Percentiles rank a stretch among this genome's conserved stretches.
phyloP scores from a whole-genome alignment of 768 basidiomycete species.

The Phaeotremella fagi region DNA sequence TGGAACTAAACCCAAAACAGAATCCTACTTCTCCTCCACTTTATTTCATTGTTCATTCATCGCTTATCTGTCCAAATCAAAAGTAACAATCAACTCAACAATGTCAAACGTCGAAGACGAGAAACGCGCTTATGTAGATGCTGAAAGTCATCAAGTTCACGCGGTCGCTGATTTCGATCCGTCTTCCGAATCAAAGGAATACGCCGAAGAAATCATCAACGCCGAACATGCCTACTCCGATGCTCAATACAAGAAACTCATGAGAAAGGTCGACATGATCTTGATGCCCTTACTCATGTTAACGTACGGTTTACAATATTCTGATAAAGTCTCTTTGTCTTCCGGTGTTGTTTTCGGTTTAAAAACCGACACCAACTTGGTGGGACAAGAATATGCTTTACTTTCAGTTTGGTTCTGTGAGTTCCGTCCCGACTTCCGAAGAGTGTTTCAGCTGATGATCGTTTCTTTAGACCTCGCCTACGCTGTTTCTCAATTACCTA shows the following conservation, averaged over 20 bases:
- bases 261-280: constrained; percentile 14
- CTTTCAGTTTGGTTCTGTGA: constrained; percentile 16
- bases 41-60: no score
- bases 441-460: neutral
- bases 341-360: constrained; percentile 15
- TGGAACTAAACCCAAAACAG: no score
- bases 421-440: neutral
- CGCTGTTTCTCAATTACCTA: constrained; percentile 10
- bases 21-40: no score
- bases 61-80: no score
- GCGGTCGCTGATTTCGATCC: neutral
- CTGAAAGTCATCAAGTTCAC: neutral
- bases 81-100: no score
- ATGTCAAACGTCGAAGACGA: no score
- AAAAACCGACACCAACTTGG: constrained; percentile 11
- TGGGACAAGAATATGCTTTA: constrained; percentile 8
- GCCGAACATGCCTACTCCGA: neutral
- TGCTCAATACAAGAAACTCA: constrained; percentile 7
- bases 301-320: constrained; percentile 16
- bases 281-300: constrained; percentile 14
- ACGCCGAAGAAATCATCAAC: neutral
- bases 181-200: neutral
- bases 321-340: constrained; percentile 19
- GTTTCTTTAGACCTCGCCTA: constrained; percentile 5
- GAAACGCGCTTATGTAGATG: neutral